phyloP scores from a whole-genome alignment of 441 rosid species.

The Erodium moschatum region DNA sequence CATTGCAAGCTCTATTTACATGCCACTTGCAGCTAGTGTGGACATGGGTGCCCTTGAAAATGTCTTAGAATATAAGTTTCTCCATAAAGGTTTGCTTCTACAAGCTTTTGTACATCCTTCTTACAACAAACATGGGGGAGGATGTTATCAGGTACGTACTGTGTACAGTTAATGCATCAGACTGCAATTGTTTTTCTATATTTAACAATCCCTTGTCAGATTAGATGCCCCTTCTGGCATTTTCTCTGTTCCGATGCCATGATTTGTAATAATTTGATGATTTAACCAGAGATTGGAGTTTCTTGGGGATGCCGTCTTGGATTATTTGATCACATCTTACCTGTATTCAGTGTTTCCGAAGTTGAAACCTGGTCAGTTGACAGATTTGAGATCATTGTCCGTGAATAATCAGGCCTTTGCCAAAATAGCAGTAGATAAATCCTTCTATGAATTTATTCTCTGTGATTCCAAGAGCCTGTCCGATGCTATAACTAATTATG shows the following conservation, averaged over 20 bases:
- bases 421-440: constrained; percentile 51
- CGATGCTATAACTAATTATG: constrained; percentile 49
- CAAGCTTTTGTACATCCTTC: constrained; percentile 95
- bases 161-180: constrained; percentile 5
- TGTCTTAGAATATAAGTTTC: constrained; percentile 45
- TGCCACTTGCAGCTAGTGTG: constrained; percentile 41
- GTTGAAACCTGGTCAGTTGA: constrained; percentile 88
- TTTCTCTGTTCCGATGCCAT: constrained; percentile 20
- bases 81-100: constrained; percentile 66
- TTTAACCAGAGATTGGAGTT: constrained; percentile 83
- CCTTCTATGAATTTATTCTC: constrained; percentile 53
- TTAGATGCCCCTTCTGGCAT: constrained; percentile 13
- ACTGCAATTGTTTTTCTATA: constrained; percentile 7
- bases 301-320: constrained; percentile 96
- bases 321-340: constrained; percentile 83
- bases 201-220: constrained; percentile 6
- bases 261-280: constrained; percentile 19
- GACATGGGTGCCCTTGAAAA: constrained; percentile 47
- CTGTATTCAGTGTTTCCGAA: constrained; percentile 71
- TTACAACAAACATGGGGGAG: constrained; percentile 74
- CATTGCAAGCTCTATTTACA: constrained; percentile 44
- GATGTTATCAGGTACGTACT: constrained; percentile 80
- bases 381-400: constrained; percentile 80
- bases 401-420: constrained; percentile 83
- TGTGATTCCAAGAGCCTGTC: constrained; percentile 54